Base-by-base conservation (phyloP, 2,329 filamentous ascomycete species). In the Diaporthe caulivora region DNA sequence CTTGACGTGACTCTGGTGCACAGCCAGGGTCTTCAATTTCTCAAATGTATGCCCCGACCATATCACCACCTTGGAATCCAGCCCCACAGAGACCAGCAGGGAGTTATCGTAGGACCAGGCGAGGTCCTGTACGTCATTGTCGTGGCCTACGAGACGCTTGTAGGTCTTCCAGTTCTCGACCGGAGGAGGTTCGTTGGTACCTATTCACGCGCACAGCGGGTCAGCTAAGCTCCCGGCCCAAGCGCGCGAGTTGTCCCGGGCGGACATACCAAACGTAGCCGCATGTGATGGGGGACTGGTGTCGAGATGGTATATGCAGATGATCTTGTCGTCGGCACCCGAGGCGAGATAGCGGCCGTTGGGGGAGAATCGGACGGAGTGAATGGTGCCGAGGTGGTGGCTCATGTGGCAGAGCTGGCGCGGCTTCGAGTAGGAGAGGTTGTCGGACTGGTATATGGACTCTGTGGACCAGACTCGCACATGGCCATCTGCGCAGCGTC, bases 31-130 rank as follows among this genome's bases (percentile, higher is more conserved):
- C 88, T 98, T 98, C 77, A 99, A 89, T 85, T 97, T 98, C 85
- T 99, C 97, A 78, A 99, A 99, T 0, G 95, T 98, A 83, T 97
- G 93, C 0, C 97, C 97, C 1, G 96, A 98, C 97, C 97, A 99
- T 29, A 99, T 93, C 13, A 99, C 97, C 18, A 99, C 93, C 84
- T 99, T 99, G 55, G 97, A 98, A 84, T 99, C 97, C 77, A 99
- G 86, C 1, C 97, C 97, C 34, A 99, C 97, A 0, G 97, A 98
- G 6, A 98, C 95, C 75, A 99, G 86, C 71, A 99, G 94, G 1
- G 96, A 98, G 40, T 95, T 97, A 85, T 99, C 97, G 80, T 93
- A 92, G 26, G 97, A 98, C 97, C 97, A 99, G 40, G 95, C 97
- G 73, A 99, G 87, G 85, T 99, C 97, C 83, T 99, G 97, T 7